Evolutionary conservation across 495 filamentous ascomycete genomes (phyloP).

Genomic region (Choiromyces venosus): DNA sequence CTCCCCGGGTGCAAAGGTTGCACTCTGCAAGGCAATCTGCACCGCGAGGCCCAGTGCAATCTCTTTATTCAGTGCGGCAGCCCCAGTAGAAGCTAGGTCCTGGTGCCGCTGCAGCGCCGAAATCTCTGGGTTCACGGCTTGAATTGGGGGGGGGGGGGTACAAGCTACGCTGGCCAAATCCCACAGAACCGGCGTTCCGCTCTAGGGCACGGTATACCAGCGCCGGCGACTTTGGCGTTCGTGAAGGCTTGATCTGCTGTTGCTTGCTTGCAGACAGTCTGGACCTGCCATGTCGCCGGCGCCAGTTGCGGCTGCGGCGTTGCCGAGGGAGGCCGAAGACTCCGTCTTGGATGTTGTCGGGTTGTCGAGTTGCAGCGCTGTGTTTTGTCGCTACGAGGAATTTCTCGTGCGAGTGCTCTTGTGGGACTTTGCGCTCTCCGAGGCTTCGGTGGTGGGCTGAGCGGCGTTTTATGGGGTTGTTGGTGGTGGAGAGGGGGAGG

Average conservation of each 20-base stretch:
- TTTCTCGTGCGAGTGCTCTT: conserved; percentile 59
- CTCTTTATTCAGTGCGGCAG: conserved; percentile 58
- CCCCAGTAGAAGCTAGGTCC: conserved; percentile 57
- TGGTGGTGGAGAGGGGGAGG: no score
- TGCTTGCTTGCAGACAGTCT: conserved; percentile 62
- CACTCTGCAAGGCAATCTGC: conserved; percentile 51
- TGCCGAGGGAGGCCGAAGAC: conserved; percentile 62
- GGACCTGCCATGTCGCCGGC: conserved; percentile 54
- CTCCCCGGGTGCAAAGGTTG: conserved; percentile 57
- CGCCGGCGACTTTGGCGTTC: conserved; percentile 60
- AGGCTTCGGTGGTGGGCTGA: conserved; percentile 23
- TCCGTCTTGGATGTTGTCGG: conserved; percentile 53
- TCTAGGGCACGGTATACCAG: conserved; percentile 60
- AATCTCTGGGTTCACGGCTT: conserved; percentile 65
- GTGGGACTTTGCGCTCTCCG: conserved; percentile 44
- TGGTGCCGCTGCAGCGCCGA: conserved; percentile 60
- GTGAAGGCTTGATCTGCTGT: conserved; percentile 65
- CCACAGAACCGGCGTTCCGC: conserved; percentile 58
- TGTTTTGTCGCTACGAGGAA: conserved; percentile 48
- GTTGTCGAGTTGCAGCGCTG: conserved; percentile 56
- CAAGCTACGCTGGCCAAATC: conserved; percentile 52
- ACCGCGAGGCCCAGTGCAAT: conserved; percentile 56
- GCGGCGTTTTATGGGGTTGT: no score
- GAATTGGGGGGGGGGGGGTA: conserved; percentile 51
- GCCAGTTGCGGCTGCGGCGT: conserved; percentile 54